phyloP scores from a whole-genome alignment of 2,329 filamentous ascomycete genomes.

The Venturia aucupariae region DNA sequence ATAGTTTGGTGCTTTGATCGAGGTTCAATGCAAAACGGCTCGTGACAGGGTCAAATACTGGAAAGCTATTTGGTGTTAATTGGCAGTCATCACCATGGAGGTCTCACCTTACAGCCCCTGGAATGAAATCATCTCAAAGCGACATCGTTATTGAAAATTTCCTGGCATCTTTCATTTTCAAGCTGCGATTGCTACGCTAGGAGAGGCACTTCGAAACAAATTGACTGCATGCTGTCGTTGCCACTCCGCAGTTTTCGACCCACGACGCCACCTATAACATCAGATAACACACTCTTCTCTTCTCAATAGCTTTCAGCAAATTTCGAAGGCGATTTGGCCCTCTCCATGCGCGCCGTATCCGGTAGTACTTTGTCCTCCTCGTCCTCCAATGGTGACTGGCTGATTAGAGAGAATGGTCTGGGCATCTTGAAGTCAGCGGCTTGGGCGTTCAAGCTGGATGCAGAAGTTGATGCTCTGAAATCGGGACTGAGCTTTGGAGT shows the following conservation, averaged over 20 bases:
- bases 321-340: not conserved
- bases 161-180: not conserved
- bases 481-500: no score
- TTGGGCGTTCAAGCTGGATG: not conserved
- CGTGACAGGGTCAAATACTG: no score
- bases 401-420: not conserved
- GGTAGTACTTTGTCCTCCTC: not conserved
- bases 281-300: not conserved
- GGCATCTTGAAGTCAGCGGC: not conserved
- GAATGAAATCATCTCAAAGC: no score
- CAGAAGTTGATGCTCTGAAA: not conserved
- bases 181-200: not conserved
- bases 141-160: not conserved
- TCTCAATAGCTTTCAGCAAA: conserved; percentile 2
- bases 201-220: not conserved
- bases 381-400: not conserved
- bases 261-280: no score
- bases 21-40: no score
- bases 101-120: no score
- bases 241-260: not conserved
- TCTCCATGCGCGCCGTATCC: not conserved
- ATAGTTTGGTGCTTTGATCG: no score
- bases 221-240: not conserved
- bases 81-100: no score
- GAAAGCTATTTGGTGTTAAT: no score